These are phyloP conservation scores for Leccinum subgranulosum DNA, from an alignment of 768 basidiomycete genomes.

Conservation along the genomic window DNA sequence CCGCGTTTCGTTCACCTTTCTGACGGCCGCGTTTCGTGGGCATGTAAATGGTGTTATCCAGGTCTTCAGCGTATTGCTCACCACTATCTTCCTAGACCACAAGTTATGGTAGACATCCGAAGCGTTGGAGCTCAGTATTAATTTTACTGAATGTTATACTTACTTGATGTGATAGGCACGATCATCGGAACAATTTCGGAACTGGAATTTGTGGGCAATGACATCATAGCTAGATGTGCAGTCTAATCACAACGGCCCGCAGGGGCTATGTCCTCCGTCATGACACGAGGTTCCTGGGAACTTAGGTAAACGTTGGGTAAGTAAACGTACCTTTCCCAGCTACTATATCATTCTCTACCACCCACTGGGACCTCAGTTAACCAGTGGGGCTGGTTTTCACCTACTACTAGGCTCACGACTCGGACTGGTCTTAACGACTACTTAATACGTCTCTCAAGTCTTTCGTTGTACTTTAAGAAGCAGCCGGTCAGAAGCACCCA, in stretches of 20 bases:
- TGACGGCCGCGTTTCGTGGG: background rate
- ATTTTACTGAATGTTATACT: background rate
- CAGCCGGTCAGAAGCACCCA: background rate
- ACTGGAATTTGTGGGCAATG: background rate
- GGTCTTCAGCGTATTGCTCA: background rate
- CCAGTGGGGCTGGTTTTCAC: background rate
- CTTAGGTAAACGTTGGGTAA: background rate
- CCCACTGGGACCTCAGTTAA: background rate
- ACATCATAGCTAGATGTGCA: background rate
- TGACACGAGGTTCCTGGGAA: background rate
- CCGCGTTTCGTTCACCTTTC: background rate
- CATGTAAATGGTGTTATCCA: background rate
- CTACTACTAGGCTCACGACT: background rate
- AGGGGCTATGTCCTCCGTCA: background rate
- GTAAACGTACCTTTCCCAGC: background rate
- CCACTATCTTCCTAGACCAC: conserved; percentile 1
- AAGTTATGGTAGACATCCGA: conserved; percentile 18
- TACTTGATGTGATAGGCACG: background rate
- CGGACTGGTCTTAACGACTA: background rate
- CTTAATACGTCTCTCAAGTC: background rate
- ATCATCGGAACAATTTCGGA: background rate
- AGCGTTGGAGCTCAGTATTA: background rate
- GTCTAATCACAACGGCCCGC: too few species aligned
- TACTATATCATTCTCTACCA: background rate
- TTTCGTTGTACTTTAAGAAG: background rate